These are phyloP conservation scores for Didymella sp. DNA, from an alignment of 2,329 filamentous ascomycete genomes.

Conservation along the genomic window DNA sequence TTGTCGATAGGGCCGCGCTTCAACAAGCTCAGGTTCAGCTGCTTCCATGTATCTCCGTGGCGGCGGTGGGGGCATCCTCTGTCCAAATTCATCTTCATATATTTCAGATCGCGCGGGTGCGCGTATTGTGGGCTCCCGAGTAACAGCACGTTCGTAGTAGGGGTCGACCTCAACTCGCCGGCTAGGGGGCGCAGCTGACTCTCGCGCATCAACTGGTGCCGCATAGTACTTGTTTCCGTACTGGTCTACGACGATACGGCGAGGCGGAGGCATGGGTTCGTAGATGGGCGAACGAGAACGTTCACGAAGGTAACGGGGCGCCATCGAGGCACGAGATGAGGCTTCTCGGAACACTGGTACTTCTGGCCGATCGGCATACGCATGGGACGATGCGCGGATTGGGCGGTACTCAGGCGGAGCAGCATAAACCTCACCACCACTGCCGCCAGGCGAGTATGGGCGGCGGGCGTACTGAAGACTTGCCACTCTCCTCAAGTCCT, in stretches of 20 bases:
- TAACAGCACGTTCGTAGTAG: slow-evolving; percentile 70
- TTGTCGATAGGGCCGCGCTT: slow-evolving; percentile 63
- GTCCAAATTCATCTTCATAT: slow-evolving; percentile 49
- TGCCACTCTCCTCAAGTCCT: slow-evolving; percentile 57
- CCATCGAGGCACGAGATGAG: slow-evolving; percentile 46
- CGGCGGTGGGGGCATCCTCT: slow-evolving; percentile 57
- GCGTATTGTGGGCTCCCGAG: slow-evolving; percentile 60
- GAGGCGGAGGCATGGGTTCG: slow-evolving; percentile 57
- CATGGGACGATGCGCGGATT: slow-evolving; percentile 52
- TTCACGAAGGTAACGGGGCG: slow-evolving; percentile 51
- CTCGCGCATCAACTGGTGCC: slow-evolving; percentile 57
- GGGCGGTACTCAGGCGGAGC: slow-evolving; percentile 45
- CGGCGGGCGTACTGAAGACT: slow-evolving; percentile 57
- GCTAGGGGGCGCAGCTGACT: slow-evolving; percentile 61
- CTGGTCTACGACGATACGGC: slow-evolving; percentile 80
- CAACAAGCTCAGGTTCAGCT: slow-evolving; percentile 63
- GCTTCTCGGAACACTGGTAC: slow-evolving; percentile 48
- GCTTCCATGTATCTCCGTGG: slow-evolving; percentile 63
- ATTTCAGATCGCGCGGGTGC: slow-evolving; percentile 59
- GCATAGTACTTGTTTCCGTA: slow-evolving; percentile 81
- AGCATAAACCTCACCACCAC: slow-evolving; percentile 47
- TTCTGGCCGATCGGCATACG: slow-evolving; percentile 51
- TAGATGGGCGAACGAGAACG: slow-evolving; percentile 52
- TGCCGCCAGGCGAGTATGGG: slow-evolving; percentile 49
- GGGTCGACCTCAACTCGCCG: slow-evolving; percentile 61